Conservation (phyloP, 306 rosid species). For the Dalbergia cochinchinensis region DNA sequence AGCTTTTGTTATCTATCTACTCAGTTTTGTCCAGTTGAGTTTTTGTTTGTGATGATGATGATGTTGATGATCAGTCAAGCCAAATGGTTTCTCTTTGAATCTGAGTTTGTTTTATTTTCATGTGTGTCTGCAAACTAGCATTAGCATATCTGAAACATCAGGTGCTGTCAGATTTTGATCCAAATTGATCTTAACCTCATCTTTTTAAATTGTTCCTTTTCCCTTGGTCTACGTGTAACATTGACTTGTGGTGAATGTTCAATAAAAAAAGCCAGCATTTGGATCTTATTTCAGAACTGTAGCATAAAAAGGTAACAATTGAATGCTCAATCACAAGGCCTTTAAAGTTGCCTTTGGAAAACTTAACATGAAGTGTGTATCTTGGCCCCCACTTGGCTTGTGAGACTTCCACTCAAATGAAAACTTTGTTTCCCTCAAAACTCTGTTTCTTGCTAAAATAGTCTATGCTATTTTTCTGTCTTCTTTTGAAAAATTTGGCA, state of each 20-base stretch:
- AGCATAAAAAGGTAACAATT: constrained; percentile 43
- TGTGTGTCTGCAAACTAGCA: background rate
- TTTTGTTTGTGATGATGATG: constrained; percentile 9
- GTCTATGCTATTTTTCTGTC: constrained; percentile 6
- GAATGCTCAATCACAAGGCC: constrained; percentile 34
- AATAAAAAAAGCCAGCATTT: constrained; percentile 42
- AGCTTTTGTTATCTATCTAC: background rate
- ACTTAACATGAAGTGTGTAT: constrained; percentile 14
- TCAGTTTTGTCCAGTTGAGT: constrained; percentile 26
- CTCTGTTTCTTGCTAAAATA: constrained; percentile 42
- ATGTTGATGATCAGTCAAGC: constrained; percentile 12
- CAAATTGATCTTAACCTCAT: constrained; percentile 4
- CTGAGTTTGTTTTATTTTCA: constrained; percentile 18
- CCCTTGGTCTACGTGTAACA: constrained; percentile 20
- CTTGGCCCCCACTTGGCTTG: constrained; percentile 40
- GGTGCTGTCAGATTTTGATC: constrained; percentile 33
- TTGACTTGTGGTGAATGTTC: constrained; percentile 29
- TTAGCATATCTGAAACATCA: constrained; percentile 33
- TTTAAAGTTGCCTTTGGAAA: constrained; percentile 42
- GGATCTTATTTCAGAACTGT: constrained; percentile 41
- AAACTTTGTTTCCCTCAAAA: constrained; percentile 44
- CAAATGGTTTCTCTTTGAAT: constrained; percentile 36
- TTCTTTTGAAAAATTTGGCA: constrained; percentile 8
- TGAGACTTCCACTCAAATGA: constrained; percentile 43
- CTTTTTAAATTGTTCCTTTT: background rate